Percentiles rank a stretch among this genome's conserved stretches.
Evolutionary conservation across 345 rosid genomes (phyloP).

Genomic region (Eucalyptus sp.): DNA sequence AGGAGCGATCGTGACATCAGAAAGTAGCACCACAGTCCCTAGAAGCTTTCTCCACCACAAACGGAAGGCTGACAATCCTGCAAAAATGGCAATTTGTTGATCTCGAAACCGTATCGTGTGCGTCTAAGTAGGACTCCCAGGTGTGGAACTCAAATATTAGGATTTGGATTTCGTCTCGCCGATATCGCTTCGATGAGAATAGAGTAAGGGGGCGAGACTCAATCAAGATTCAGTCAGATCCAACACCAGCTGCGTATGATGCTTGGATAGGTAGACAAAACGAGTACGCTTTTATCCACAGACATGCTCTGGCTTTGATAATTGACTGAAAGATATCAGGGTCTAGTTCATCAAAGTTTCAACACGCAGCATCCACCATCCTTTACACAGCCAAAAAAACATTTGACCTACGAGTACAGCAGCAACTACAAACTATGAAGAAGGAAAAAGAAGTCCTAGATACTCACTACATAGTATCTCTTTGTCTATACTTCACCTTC

Average conservation of each 20-base stretch:
- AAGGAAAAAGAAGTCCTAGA: not conserved
- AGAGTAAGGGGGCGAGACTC: too few relatives aligned
- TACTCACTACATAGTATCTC: not conserved
- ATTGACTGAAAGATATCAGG: not conserved
- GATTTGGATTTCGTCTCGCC: too few relatives aligned
- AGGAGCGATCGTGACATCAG: not conserved
- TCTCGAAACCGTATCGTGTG: not conserved
- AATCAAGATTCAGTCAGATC: too few relatives aligned
- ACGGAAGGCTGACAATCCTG: not conserved
- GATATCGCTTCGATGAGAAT: too few relatives aligned
- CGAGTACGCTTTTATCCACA: not conserved
- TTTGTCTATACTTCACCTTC: not conserved
- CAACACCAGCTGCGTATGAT: too few relatives aligned
- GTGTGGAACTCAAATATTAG: not conserved
- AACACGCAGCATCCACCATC: not conserved
- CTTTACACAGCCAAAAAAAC: not conserved
- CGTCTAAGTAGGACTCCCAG: not conserved
- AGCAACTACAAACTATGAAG: not conserved
- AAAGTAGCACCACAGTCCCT: fast-evolving
- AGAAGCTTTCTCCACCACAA: not conserved
- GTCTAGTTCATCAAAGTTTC: not conserved
- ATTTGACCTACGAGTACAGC: not conserved
- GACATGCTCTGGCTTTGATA: not conserved
- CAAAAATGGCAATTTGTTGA: not conserved
- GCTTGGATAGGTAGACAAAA: too few relatives aligned